These are phyloP conservation scores for Cryphonectria japonica DNA, from an alignment of 2,329 filamentous ascomycete species.

Conservation along the genomic window DNA sequence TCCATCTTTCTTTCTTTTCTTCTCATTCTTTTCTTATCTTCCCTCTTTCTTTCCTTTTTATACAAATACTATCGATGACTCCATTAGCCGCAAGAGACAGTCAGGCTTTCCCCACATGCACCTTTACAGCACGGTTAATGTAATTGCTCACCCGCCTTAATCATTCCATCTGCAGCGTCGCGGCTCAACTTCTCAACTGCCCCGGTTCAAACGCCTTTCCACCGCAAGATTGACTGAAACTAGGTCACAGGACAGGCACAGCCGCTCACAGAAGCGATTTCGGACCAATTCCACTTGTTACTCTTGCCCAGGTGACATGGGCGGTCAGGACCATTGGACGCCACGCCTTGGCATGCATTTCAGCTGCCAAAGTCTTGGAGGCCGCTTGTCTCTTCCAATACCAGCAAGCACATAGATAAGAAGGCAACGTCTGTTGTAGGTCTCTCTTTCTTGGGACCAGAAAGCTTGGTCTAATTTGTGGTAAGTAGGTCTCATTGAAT, in stretches of 20 bases:
- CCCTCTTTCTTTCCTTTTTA: background rate
- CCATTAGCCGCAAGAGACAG: background rate
- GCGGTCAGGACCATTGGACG: background rate
- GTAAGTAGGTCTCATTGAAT: background rate
- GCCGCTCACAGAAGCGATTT: background rate
- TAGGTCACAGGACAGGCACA: background rate
- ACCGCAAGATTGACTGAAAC: background rate
- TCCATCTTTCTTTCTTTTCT: no score
- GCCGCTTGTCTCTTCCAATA: background rate
- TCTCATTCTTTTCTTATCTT: no score
- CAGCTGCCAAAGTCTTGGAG: background rate
- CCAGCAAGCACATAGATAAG: background rate
- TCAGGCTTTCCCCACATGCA: background rate
- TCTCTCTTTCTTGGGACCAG: background rate
- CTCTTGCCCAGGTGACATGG: background rate
- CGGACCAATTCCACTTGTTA: background rate
- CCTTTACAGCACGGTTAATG: no score
- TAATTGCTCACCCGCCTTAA: background rate
- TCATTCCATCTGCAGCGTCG: background rate
- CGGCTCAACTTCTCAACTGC: background rate
- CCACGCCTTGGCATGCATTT: conserved; percentile 1
- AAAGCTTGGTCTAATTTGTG: background rate
- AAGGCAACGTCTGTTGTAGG: background rate
- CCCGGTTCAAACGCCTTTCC: background rate
- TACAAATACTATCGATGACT: background rate